Evolutionary conservation across 352 stramenopile genomes (phyloP).

Genomic region (Pythium inflatum): DNA sequence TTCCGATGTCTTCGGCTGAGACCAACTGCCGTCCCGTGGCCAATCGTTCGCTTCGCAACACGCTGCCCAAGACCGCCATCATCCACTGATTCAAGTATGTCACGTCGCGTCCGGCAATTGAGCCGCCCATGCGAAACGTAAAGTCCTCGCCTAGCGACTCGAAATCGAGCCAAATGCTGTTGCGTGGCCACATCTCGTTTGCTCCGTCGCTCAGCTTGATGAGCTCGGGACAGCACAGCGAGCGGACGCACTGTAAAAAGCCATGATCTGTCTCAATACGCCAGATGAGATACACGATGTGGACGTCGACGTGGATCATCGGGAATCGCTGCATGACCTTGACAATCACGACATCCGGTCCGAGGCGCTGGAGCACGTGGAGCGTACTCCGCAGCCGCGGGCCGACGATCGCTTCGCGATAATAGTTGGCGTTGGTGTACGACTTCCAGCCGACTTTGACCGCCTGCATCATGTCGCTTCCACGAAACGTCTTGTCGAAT

Average conservation of each 20-base stretch:
- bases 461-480: neutral
- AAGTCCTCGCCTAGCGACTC: neutral
- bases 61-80: neutral
- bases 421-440: neutral
- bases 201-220: neutral
- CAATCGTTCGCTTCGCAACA: constrained; percentile 1
- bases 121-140: neutral
- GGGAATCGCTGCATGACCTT: neutral
- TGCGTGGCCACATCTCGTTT: neutral
- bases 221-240: neutral
- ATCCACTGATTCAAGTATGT: constrained; percentile 9
- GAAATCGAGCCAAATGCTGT: neutral
- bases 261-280: neutral
- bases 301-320: neutral
- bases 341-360: constrained; percentile 2
- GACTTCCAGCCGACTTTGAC: constrained; percentile 2
- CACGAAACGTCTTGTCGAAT: neutral
- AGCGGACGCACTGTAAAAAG: neutral
- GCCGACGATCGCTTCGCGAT: neutral
- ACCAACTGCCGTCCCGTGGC: neutral
- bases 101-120: neutral
- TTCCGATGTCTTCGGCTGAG: no score
- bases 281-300: neutral
- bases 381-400: neutral
- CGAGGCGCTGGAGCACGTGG: neutral